Evolutionary conservation across 805 yeast genomes (phyloP), one percentile per base, ranked within the genome.

Genomic region (Saturnispora sanitii): DNA sequence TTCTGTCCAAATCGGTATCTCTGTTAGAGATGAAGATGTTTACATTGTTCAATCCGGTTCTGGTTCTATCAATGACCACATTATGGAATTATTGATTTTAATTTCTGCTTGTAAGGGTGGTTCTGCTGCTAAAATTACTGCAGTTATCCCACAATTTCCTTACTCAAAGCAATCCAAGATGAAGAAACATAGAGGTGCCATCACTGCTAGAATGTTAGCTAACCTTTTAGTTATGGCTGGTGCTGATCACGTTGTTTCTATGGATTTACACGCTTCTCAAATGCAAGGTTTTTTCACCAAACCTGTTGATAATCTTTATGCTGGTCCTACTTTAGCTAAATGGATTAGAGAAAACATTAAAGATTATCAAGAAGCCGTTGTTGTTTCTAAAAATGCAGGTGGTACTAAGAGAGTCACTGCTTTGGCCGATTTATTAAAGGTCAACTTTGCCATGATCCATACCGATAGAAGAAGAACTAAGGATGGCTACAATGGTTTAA

Each of bases 121-220:
- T 8, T 85, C 96, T 11, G 99, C 99, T n/a, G 82, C 84, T 54
- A 87, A 87, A 58, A 87, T 92, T 60, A 92, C 90, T 9, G 96
- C 96, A 8, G 98, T 92, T 25, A 79, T 92, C 40, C 99, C 99
- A 1, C 94, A 87, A 62, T 94, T 90, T 60, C 98, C 98, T 26
- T 92, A 92, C 66, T 85, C 96, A 11, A 83, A 90, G 62, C 99
- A 92, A 64, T 79, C 90, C 50, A 92, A 94, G 66, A 92, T 92
- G 99, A 92, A 92, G 67, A 92, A 87, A 62, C 97, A 92, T 59
- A 73, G 99, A 64, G 98, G 98, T 41, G 97, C 98, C 31, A 92
- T 92, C 55, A 90, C 98, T 4, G 98, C 98, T 13, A 76, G 97
- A 58, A 84, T 92, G 97, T 72, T 92, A 57, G 97, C 99, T 45